Percentiles rank a stretch among this genome's conserved stretches.
phyloP scores from a whole-genome alignment of 2,329 filamentous ascomycete genomes.

The Colletotrichum lentis region DNA sequence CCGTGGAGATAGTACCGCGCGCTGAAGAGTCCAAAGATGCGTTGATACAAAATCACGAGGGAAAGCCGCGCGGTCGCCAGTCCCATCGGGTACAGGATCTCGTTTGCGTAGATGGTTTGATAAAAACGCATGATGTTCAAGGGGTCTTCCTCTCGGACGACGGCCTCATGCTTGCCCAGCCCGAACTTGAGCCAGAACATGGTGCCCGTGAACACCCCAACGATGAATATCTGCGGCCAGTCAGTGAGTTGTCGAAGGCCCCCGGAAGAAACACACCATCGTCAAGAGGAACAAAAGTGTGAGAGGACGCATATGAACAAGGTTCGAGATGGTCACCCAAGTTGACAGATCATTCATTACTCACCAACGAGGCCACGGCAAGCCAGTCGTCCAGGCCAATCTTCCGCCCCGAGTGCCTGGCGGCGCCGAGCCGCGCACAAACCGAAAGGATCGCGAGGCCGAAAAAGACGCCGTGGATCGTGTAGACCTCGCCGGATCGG shows the following conservation, averaged over 20 bases:
- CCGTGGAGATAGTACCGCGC: constrained; percentile 25
- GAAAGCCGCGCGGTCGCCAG: constrained; percentile 19
- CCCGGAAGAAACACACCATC: no score
- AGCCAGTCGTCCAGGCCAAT: constrained; percentile 29
- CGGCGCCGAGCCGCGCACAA: constrained; percentile 11
- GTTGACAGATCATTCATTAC: neutral
- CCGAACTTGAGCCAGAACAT: constrained; percentile 33
- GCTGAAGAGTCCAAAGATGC: constrained; percentile 32
- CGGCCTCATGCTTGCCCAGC: constrained; percentile 26
- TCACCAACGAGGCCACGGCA: constrained; percentile 20
- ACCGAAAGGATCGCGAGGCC: constrained; percentile 20
- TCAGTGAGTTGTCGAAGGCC: no score
- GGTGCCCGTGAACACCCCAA: constrained; percentile 23
- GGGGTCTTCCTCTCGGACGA: constrained; percentile 26
- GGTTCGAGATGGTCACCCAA: no score
- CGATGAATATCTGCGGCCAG: constrained; percentile 9
- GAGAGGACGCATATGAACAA: neutral
- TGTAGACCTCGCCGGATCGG: constrained; percentile 19
- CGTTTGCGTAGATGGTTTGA: constrained; percentile 34
- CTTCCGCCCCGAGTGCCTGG: constrained; percentile 12
- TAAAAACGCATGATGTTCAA: constrained; percentile 24
- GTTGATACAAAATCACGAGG: constrained; percentile 28
- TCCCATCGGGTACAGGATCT: constrained; percentile 25
- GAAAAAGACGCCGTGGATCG: constrained; percentile 22
- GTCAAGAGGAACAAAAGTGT: no score